Conservation (phyloP, 441 rosid genomes). For the Rhodomyrtus psidioides region DNA sequence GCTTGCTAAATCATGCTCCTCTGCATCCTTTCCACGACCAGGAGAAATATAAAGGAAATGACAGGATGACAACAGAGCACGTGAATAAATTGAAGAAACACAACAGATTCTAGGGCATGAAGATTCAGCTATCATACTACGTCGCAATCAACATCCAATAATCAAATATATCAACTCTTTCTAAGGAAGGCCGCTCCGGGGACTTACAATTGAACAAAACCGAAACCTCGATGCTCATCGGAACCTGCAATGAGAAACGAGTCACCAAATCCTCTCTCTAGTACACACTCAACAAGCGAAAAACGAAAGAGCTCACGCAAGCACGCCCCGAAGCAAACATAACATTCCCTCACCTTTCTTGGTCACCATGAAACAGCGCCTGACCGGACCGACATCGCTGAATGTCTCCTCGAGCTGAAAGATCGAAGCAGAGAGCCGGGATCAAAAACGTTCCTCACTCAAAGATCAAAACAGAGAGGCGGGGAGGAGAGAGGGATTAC, state of each 20-base stretch:
- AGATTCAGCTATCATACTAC: background rate
- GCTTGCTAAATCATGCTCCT: background rate
- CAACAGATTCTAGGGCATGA: background rate
- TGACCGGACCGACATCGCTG: conserved; percentile 86
- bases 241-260: conserved; percentile 38
- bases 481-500: conserved; percentile 16
- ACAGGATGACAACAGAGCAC: background rate
- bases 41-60: background rate
- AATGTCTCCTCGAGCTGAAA: conserved; percentile 77
- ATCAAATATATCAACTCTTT: background rate
- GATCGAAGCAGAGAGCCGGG: background rate
- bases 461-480: too few species aligned
- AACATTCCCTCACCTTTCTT: conserved; percentile 44
- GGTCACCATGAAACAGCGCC: conserved; percentile 83
- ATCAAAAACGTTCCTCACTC: background rate
- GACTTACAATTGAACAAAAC: conserved; percentile 85
- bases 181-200: background rate
- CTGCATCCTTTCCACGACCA: background rate
- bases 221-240: conserved; percentile 80
- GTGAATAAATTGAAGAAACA: background rate
- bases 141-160: background rate
- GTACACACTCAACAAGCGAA: background rate
- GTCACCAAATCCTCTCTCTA: background rate
- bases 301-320: background rate
- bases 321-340: background rate